These are phyloP conservation scores for Plasmodium gonderi DNA, from an alignment of 169 alveolate species.

Conservation along the genomic window DNA sequence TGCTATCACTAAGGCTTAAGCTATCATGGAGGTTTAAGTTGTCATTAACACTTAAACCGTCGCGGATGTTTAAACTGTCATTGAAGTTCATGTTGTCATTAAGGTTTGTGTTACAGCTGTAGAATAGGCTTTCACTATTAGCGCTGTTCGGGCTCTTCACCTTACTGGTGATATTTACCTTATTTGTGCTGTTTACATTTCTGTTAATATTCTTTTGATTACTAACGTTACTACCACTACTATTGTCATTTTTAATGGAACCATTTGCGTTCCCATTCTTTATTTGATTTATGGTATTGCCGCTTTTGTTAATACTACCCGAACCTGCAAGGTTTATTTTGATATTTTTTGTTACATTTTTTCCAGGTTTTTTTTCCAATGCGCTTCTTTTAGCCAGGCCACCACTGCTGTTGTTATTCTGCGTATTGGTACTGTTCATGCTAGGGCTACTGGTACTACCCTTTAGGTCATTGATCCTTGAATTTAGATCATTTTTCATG, in stretches of 20 bases:
- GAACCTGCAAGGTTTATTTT: slow-evolving; percentile 60
- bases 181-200: not conserved
- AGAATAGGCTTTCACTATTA: not conserved
- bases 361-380: not conserved
- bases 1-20: not conserved
- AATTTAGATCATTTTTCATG: not conserved
- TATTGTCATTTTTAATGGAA: slow-evolving; percentile 12
- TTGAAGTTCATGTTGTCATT: not conserved
- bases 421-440: not conserved
- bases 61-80: not conserved
- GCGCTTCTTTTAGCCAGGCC: slow-evolving; percentile 5
- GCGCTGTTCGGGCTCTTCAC: not conserved
- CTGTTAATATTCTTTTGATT: not conserved
- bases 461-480: not conserved
- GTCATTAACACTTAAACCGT: not conserved
- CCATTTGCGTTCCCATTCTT: not conserved
- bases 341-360: slow-evolving; percentile 24
- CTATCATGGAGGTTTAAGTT: not conserved
- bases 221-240: not conserved
- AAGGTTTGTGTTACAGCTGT: not conserved
- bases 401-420: not conserved
- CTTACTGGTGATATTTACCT: not conserved
- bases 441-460: not conserved
- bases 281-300: not conserved
- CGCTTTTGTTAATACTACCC: slow-evolving; percentile 7